Evolutionary conservation across 139 green algal genomes (phyloP), one percentile per base, ranked within the genome.

Genomic region (Chlamydomonas urium): DNA sequence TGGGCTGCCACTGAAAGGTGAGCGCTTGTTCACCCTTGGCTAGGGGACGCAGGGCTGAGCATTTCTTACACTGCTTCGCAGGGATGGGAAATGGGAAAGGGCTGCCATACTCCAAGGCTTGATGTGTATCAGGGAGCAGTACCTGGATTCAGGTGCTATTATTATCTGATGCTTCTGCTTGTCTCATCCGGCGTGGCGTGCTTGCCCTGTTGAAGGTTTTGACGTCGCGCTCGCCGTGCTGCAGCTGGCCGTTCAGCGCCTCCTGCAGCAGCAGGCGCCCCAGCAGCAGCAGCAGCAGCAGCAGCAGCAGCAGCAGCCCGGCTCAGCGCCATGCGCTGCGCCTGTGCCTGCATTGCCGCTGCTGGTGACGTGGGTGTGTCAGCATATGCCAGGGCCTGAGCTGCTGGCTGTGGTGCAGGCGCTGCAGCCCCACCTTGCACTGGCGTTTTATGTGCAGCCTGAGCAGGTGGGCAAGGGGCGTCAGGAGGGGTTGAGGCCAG

Each of bases 351-450:
- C 62, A 10, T 28, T 74, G 21, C 38, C 48, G 2, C 56, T 71
- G 62, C 66, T 76, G 31, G 78, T 92, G n/a, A 85, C 82, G 45
- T 92, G 87, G 87, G 71, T 92, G 36, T 92, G 87, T 69, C 85
- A 89, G 73, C n/a, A 69, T 6, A 66, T 78, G 59, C 84, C 84
- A 1, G 62, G 36, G 4, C 48, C 57, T 10, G 45, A 67, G 32
- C 24, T 78, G 60, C 34, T 84, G 37, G 68, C 72, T 0, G 35
- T 59, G 10, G 67, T 88, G 3, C 4, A 32, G 23, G 31, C 38
- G 69, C 38, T 28, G 77, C 6, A 21, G 24, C 10, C 23, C 32
- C n/a, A 21, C 24, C 35, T 71, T 10, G 6, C 6, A 17, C 37
- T 71, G 8, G 38, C 65, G 10, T 6, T 58, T 4, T 71, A 57